Evolutionary conservation across 345 rosid species (phyloP).

Genomic region (Eucalyptus pauciflora): DNA sequence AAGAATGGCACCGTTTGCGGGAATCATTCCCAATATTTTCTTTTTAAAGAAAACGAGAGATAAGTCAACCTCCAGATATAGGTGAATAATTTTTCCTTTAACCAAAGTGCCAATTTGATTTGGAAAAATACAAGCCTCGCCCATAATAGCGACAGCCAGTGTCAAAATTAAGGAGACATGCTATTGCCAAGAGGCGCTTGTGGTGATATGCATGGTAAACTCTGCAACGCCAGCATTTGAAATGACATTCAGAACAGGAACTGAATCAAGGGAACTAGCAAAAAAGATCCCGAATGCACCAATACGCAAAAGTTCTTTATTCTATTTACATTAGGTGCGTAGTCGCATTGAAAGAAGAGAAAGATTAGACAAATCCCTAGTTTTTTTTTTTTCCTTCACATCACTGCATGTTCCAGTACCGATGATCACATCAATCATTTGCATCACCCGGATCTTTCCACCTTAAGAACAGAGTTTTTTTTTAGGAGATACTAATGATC

Average conservation of each 20-base stretch:
- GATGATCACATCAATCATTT: not conserved
- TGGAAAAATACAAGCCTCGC: not conserved
- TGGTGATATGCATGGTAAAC: not conserved
- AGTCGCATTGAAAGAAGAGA: not conserved
- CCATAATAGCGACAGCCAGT: not conserved
- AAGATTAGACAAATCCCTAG: not conserved
- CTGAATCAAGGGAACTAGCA: not conserved
- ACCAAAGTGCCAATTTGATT: not conserved
- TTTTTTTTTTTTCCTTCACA: not conserved
- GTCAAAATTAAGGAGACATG: not conserved
- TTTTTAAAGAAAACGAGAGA: not conserved
- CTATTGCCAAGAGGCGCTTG: not conserved
- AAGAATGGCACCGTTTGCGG: not conserved
- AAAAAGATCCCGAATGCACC: not conserved
- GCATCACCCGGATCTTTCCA: not conserved
- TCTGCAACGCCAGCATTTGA: not conserved
- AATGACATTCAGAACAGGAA: not conserved
- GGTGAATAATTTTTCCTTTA: not conserved
- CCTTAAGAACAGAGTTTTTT: not conserved
- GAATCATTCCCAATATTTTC: not conserved
- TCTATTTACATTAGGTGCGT: not conserved
- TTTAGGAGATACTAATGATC: not conserved
- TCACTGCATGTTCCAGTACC: not conserved
- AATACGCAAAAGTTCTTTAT: not conserved
- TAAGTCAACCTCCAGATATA: not conserved